These are phyloP conservation scores for Plenodomus lindquistii DNA, from an alignment of 2,329 filamentous ascomycete species.

Conservation along the genomic window DNA sequence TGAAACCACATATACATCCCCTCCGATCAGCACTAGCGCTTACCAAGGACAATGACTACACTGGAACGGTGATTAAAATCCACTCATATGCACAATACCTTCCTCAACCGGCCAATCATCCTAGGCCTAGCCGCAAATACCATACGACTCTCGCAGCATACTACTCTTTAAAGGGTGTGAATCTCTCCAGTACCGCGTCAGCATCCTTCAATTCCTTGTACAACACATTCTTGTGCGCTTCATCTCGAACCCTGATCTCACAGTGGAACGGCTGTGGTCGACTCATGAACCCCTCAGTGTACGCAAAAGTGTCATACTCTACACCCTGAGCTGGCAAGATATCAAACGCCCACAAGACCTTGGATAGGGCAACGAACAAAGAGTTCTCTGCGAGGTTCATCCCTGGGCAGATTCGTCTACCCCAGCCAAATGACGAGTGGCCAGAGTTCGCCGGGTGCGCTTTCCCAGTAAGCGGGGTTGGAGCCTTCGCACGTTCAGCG, in stretches of 20 bases:
- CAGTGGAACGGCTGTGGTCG: constrained; percentile 43
- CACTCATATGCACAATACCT: not conserved
- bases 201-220: constrained; percentile 34
- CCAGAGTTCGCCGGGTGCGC: constrained; percentile 35
- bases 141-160: not conserved
- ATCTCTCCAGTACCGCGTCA: constrained; percentile 37
- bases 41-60: not conserved
- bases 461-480: constrained; percentile 20
- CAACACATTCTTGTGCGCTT: constrained; percentile 33
- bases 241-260: constrained; percentile 38
- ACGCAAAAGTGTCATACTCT: constrained; percentile 46
- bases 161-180: constrained; percentile 41
- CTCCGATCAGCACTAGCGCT: not conserved
- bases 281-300: constrained; percentile 49
- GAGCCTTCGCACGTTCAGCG: constrained; percentile 18
- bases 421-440: constrained; percentile 44
- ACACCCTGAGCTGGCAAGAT: constrained; percentile 34
- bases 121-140: not conserved
- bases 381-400: constrained; percentile 37
- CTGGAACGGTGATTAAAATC: not conserved
- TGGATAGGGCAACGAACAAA: constrained; percentile 38
- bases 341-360: constrained; percentile 43
- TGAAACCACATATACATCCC: not conserved
- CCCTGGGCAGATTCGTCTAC: constrained; percentile 38
- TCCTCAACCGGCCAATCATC: not conserved